Evolutionary conservation across 1,284 basidiomycete genomes (phyloP).

Genomic region (Pisolithus thermaeus): DNA sequence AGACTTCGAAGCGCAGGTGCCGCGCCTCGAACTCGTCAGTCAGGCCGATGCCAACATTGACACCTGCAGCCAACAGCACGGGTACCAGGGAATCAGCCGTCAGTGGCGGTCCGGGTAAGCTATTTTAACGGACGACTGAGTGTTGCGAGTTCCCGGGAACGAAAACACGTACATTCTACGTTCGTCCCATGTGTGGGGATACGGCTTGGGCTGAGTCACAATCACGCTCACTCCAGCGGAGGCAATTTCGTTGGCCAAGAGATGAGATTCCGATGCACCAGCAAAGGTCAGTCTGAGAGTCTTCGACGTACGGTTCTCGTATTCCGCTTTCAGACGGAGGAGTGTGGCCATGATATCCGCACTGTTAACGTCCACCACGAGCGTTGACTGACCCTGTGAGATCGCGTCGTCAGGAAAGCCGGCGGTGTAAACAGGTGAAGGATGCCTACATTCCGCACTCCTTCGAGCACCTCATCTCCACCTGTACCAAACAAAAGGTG

Average conservation of each 20-base stretch:
- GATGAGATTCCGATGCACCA: constrained; percentile 71
- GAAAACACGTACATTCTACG: constrained; percentile 45
- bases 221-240: constrained; percentile 68
- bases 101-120: constrained; percentile 69
- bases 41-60: constrained; percentile 72
- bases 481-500: constrained; percentile 47
- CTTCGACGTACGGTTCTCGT: constrained; percentile 55
- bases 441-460: constrained; percentile 49
- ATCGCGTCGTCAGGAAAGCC: not conserved
- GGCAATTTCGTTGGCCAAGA: constrained; percentile 72
- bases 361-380: constrained; percentile 63
- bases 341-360: constrained; percentile 78
- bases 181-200: constrained; percentile 64
- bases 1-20: constrained; percentile 69
- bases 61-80: constrained; percentile 54
- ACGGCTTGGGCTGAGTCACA: constrained; percentile 48
- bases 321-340: constrained; percentile 65
- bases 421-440: not conserved
- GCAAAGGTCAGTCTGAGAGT: constrained; percentile 60
- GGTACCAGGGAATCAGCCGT: constrained; percentile 61
- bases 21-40: constrained; percentile 57
- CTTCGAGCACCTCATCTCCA: constrained; percentile 48
- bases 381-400: constrained; percentile 45
- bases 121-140: constrained; percentile 11
- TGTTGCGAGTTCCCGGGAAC: too few relatives aligned